phyloP scores from a whole-genome alignment of 2,329 filamentous ascomycete genomes.

The Arthroderma sp. region DNA sequence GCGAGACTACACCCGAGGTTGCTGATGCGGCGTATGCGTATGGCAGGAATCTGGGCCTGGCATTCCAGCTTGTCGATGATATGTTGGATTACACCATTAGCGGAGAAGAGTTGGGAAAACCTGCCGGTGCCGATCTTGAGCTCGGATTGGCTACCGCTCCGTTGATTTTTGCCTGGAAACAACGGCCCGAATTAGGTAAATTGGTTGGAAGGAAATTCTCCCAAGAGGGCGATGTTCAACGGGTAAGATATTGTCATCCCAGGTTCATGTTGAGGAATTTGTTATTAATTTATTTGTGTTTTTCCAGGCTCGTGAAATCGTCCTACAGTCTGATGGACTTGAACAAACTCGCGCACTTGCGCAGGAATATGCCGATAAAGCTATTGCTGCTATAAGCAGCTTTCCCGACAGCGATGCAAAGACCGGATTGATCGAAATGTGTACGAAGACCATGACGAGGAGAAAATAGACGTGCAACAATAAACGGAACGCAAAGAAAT shows the following conservation, averaged over 20 bases:
- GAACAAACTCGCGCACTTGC: constrained; percentile 85
- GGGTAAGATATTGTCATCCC: constrained; percentile 42
- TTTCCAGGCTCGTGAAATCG: constrained; percentile 67
- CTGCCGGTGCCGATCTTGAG: constrained; percentile 85
- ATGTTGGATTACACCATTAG: constrained; percentile 92
- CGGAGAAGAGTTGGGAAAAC: constrained; percentile 78
- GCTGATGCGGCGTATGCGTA: constrained; percentile 88
- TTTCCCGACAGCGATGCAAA: constrained; percentile 96
- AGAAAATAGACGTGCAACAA: constrained; percentile 48
- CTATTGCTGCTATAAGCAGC: constrained; percentile 64
- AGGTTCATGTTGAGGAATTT: neutral
- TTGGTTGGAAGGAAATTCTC: constrained; percentile 87
- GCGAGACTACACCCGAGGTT: constrained; percentile 60
- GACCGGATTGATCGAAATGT: constrained; percentile 83
- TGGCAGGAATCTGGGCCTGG: constrained; percentile 82
- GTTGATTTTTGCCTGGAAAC: constrained; percentile 88
- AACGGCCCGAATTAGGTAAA: constrained; percentile 67
- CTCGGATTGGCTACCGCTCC: constrained; percentile 88
- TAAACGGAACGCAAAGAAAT: too few relatives aligned
- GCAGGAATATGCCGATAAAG: constrained; percentile 79
- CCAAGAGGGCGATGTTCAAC: constrained; percentile 67
- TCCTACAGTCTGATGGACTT: constrained; percentile 70
- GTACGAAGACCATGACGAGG: constrained; percentile 76
- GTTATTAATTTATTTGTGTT: neutral
- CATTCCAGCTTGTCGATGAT: constrained; percentile 95